Percentiles rank a stretch among this genome's conserved stretches.
Conservation (phyloP, 1,284 basidiomycete genomes). For the Irpex sp. region DNA sequence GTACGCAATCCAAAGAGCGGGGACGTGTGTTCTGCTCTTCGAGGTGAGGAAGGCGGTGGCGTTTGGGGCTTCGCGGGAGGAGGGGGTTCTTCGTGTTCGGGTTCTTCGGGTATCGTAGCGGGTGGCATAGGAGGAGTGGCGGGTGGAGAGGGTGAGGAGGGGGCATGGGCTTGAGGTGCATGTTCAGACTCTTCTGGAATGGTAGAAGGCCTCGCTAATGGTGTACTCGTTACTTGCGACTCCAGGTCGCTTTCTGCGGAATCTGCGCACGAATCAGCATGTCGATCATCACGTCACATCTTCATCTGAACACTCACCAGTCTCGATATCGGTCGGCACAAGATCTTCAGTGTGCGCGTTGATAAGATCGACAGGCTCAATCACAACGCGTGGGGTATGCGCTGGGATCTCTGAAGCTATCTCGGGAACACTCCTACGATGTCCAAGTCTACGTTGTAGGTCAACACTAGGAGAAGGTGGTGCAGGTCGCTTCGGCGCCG, state of each 20-base stretch:
- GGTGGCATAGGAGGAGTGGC: slow-evolving; percentile 2
- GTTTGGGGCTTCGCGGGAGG: slow-evolving; percentile 10
- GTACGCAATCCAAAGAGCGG: slow-evolving; percentile 29
- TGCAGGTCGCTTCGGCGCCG: background rate
- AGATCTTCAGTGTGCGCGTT: slow-evolving; percentile 4
- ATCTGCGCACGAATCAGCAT: slow-evolving; percentile 1
- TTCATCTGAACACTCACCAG: background rate
- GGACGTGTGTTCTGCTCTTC: background rate
- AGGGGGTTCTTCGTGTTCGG: slow-evolving; percentile 10
- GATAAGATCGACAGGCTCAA: slow-evolving; percentile 7
- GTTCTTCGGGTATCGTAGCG: background rate
- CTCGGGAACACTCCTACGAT: slow-evolving; percentile 22
- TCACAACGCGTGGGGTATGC: slow-evolving; percentile 9
- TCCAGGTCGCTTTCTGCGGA: slow-evolving; percentile 13
- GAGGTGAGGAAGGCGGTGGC: slow-evolving; percentile 10
- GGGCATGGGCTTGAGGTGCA: background rate
- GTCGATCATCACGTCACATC: background rate
- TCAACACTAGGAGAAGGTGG: slow-evolving; percentile 1
- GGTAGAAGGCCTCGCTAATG: slow-evolving; percentile 32
- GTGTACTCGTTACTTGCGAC: slow-evolving; percentile 29
- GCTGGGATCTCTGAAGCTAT: slow-evolving; percentile 24
- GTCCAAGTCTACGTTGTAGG: slow-evolving; percentile 19
- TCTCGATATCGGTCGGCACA: slow-evolving; percentile 9
- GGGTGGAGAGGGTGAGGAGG: slow-evolving; percentile 21
- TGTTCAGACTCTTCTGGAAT: slow-evolving; percentile 17